phyloP scores from a whole-genome alignment of 2,329 filamentous ascomycete species.

The Colletotrichum paranaense region DNA sequence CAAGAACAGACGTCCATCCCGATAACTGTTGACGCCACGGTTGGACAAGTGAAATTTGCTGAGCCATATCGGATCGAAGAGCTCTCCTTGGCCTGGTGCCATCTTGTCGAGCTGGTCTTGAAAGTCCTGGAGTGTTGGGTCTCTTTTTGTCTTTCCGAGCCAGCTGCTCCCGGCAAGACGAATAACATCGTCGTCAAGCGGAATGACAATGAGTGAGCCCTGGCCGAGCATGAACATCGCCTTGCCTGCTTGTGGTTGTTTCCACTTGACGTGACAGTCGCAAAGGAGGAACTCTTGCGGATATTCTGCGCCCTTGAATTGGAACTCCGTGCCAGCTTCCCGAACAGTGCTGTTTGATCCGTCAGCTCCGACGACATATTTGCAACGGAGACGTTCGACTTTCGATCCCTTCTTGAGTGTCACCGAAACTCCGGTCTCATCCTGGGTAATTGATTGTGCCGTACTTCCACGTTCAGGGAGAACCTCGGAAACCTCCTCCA shows the following conservation, averaged over 20 bases:
- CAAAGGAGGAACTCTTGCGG: slow-evolving; percentile 56
- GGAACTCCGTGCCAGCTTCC: slow-evolving; percentile 47
- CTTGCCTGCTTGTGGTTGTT: slow-evolving; percentile 22
- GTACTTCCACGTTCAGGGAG: not conserved
- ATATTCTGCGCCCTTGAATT: slow-evolving; percentile 55
- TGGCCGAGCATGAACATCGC: slow-evolving; percentile 43
- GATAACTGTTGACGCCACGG: slow-evolving; percentile 53
- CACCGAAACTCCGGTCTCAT: slow-evolving; percentile 17
- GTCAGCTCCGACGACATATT: slow-evolving; percentile 60
- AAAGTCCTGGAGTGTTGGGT: slow-evolving; percentile 19
- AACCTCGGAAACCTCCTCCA: not conserved
- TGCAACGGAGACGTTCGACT: slow-evolving; percentile 44
- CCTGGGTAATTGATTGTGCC: not conserved
- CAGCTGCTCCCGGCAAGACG: slow-evolving; percentile 41
- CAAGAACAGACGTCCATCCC: slow-evolving; percentile 42
- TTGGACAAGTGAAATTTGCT: slow-evolving; percentile 58
- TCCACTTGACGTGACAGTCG: slow-evolving; percentile 47
- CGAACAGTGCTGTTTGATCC: slow-evolving; percentile 58
- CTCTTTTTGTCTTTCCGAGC: not conserved
- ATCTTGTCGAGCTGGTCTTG: slow-evolving; percentile 42
- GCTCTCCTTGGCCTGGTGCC: slow-evolving; percentile 42
- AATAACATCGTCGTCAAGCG: slow-evolving; percentile 41
- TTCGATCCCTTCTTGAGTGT: slow-evolving; percentile 37
- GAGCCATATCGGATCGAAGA: slow-evolving; percentile 51
- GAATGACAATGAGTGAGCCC: slow-evolving; percentile 50